A percentile compares a stretch with the other conserved stretches of the same genome.
Conservation (phyloP, 345 rosid species). For the Aethionema arabicum region DNA sequence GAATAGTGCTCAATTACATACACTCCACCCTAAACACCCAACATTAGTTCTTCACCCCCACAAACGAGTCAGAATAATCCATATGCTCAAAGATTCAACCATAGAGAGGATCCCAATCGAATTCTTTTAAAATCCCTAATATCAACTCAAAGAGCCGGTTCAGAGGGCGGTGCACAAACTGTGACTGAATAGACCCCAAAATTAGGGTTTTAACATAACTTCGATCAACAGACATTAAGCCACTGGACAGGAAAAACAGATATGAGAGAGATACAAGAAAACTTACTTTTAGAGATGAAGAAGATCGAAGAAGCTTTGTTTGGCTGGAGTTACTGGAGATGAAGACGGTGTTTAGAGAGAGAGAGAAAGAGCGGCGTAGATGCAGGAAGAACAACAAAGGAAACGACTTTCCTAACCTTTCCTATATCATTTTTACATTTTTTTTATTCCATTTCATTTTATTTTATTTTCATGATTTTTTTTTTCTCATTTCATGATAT, state of each 20-base stretch:
- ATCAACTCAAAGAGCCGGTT: not conserved
- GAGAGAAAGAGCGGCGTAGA: conserved; percentile 23
- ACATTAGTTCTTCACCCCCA: not conserved
- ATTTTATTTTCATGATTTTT: too few species aligned
- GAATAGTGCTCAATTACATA: not conserved
- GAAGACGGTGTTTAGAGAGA: not conserved
- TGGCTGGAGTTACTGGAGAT: conserved; percentile 4
- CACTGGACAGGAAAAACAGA: not conserved
- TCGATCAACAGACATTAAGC: not conserved
- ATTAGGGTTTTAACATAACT: conserved; percentile 18
- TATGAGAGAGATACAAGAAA: not conserved
- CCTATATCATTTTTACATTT: too few species aligned
- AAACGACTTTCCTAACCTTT: too few species aligned
- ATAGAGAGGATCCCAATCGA: not conserved
- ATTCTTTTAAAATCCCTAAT: not conserved
- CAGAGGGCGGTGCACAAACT: not conserved
- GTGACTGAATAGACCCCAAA: not conserved
- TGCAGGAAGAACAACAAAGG: conserved; percentile 4
- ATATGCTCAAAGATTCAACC: not conserved
- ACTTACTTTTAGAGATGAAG: conserved; percentile 19
- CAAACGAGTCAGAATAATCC: not conserved
- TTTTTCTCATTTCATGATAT: too few species aligned
- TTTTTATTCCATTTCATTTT: too few species aligned
- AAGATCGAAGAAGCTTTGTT: conserved; percentile 20
- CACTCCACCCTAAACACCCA: not conserved